These are phyloP conservation scores for Suillus bovinus DNA, from an alignment of 768 basidiomycete species.

Conservation along the genomic window DNA sequence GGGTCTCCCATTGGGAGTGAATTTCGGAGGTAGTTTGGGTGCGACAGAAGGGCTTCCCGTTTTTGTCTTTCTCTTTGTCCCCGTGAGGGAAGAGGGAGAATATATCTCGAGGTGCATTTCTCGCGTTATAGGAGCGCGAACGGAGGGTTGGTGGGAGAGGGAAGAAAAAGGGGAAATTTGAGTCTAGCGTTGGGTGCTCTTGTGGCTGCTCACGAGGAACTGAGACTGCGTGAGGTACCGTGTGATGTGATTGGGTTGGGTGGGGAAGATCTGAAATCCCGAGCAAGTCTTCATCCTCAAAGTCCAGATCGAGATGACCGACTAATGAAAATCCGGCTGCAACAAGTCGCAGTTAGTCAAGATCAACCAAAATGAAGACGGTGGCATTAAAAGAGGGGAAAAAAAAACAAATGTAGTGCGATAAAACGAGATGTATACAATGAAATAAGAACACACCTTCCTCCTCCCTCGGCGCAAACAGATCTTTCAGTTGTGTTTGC, in stretches of 20 bases:
- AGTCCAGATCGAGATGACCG: slow-evolving; percentile 70
- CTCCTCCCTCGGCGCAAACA: slow-evolving; percentile 71
- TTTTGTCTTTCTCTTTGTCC: slow-evolving; percentile 50
- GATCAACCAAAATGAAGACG: neutral
- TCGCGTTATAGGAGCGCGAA: slow-evolving; percentile 16
- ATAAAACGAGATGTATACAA: neutral
- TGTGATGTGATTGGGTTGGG: slow-evolving; percentile 12
- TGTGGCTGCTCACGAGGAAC: slow-evolving; percentile 10
- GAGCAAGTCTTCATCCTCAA: slow-evolving; percentile 60
- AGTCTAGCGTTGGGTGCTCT: slow-evolving; percentile 44
- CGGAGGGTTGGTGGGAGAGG: slow-evolving; percentile 39
- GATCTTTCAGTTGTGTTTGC: slow-evolving; percentile 58
- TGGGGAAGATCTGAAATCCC: slow-evolving; percentile 26
- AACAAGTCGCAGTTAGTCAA: neutral
- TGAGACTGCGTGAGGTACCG: slow-evolving; percentile 3
- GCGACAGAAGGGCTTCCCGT: slow-evolving; percentile 41
- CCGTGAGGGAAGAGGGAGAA: slow-evolving; percentile 30
- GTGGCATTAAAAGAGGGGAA: neutral
- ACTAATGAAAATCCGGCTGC: slow-evolving; percentile 75
- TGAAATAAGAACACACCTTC: slow-evolving; percentile 46
- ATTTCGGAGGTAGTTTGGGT: slow-evolving; percentile 47
- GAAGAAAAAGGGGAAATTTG: slow-evolving; percentile 64
- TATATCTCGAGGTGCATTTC: slow-evolving; percentile 20
- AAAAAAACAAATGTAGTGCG: neutral
- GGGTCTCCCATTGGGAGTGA: slow-evolving; percentile 67